Percentiles rank a stretch among this genome's conserved stretches.
Conservation (phyloP, 148 eudicot genomes). For the Pharnaceum exiguum region DNA sequence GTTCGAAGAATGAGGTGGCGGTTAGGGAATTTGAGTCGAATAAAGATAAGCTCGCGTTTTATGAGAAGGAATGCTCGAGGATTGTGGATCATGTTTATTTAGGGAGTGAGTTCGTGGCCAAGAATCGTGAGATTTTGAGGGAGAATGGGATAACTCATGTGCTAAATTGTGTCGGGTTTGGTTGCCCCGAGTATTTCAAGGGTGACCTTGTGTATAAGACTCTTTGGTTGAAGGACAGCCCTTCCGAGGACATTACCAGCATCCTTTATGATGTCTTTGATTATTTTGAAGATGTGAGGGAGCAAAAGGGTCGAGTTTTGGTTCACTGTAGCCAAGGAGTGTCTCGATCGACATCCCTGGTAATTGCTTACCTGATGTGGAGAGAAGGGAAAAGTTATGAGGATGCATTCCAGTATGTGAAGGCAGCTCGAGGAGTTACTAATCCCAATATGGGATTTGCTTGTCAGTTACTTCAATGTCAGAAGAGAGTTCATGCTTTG, state of each 20-base stretch:
- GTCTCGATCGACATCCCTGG: slow-evolving; percentile 84
- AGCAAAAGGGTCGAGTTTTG: slow-evolving; percentile 75
- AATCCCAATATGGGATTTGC: slow-evolving; percentile 98
- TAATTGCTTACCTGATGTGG: slow-evolving; percentile 97
- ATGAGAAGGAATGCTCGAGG: slow-evolving; percentile 82
- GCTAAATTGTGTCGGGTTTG: slow-evolving; percentile 91
- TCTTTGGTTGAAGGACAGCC: slow-evolving; percentile 92
- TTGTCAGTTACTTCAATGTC: slow-evolving; percentile 86
- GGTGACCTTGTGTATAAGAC: slow-evolving; percentile 79
- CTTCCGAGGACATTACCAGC: slow-evolving; percentile 91
- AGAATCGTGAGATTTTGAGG: slow-evolving; percentile 56
- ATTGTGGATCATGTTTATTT: slow-evolving; percentile 77
- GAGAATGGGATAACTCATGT: slow-evolving; percentile 84
- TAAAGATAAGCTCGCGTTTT: slow-evolving; percentile 80
- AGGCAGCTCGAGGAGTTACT: slow-evolving; percentile 81
- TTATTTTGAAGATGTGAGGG: slow-evolving; percentile 91
- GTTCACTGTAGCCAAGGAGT: slow-evolving; percentile 97
- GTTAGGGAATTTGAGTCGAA: slow-evolving; percentile 50
- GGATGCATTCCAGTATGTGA: slow-evolving; percentile 81
- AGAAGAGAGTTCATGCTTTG: slow-evolving; percentile 71
- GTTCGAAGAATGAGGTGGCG: slow-evolving; percentile 14
- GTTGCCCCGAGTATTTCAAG: slow-evolving; percentile 90
- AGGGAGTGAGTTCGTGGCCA: slow-evolving; percentile 87
- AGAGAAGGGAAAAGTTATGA: slow-evolving; percentile 74
- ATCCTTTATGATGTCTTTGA: slow-evolving; percentile 92